phyloP scores from a whole-genome alignment of 257 asterid genomes.

The Solanum pennellii region DNA sequence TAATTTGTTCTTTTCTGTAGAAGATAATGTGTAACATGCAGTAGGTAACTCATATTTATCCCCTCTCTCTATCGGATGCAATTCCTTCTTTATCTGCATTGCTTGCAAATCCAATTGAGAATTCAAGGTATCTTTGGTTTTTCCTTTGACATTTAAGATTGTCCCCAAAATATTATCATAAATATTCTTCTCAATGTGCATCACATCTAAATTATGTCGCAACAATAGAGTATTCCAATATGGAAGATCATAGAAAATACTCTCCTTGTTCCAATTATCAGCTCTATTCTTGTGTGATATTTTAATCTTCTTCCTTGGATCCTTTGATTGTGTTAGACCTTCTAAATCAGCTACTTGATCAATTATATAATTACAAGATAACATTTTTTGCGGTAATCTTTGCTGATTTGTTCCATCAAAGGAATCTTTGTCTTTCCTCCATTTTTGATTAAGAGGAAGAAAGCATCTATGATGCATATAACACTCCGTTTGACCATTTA shows the following conservation, averaged over 20 bases:
- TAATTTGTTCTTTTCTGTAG: too few species aligned
- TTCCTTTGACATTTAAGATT: too few species aligned
- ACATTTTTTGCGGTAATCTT: background rate
- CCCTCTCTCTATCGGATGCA: background rate
- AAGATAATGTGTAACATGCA: background rate
- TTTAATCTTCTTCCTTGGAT: too few species aligned
- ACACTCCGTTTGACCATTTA: background rate
- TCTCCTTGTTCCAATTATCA: background rate
- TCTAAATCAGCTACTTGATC: background rate
- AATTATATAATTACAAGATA: too few species aligned
- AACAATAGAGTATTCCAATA: background rate
- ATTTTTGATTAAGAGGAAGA: too few species aligned
- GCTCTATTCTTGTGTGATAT: too few species aligned
- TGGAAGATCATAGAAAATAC: background rate
- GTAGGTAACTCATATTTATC: background rate
- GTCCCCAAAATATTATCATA: background rate
- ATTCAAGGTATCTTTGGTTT: too few species aligned
- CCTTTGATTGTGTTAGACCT: background rate
- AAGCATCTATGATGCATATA: too few species aligned
- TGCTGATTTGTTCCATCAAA: background rate
- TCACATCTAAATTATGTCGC: too few species aligned
- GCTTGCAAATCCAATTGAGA: background rate
- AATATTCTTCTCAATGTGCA: background rate
- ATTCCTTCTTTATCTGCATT: background rate
- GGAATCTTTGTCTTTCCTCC: background rate